Conservation (phyloP, 805 yeast species). For the Myxozyma geophila region DNA sequence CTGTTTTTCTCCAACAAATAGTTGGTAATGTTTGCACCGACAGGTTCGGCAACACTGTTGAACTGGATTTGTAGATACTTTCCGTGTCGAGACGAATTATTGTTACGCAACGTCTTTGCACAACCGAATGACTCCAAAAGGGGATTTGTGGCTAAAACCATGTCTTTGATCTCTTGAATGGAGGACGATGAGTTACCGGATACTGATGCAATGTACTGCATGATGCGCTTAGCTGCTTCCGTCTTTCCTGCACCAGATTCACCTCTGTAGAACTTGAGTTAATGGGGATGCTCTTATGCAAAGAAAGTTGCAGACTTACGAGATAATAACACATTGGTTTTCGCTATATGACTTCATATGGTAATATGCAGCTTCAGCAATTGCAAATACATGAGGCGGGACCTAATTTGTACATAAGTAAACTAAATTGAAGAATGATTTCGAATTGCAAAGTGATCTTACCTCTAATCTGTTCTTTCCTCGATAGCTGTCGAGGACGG, state of each 20-base stretch:
- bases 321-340: slow-evolving; percentile 92
- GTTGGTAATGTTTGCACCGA: slow-evolving; percentile 94
- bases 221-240: slow-evolving; percentile 92
- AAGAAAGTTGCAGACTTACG: slow-evolving; percentile 23
- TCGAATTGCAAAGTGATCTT: neutral
- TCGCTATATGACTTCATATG: slow-evolving; percentile 92
- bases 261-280: slow-evolving; percentile 58
- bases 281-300: slow-evolving; percentile 40
- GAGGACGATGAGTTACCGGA: slow-evolving; percentile 69
- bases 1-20: slow-evolving; percentile 92
- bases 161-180: slow-evolving; percentile 87
- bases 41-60: slow-evolving; percentile 81
- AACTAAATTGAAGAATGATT: neutral
- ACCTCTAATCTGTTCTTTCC: slow-evolving; percentile 93
- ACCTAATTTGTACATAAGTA: slow-evolving; percentile 18
- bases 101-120: slow-evolving; percentile 87
- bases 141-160: slow-evolving; percentile 97
- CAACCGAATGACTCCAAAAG: slow-evolving; percentile 89
- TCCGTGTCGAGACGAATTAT: slow-evolving; percentile 90
- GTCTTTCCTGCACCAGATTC: slow-evolving; percentile 99
- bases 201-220: slow-evolving; percentile 85
- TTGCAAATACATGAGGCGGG: slow-evolving; percentile 97
- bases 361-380: slow-evolving; percentile 96
- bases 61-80: slow-evolving; percentile 91
- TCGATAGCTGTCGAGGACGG: slow-evolving; percentile 71